A percentile compares a stretch with the other conserved stretches of the same genome.
These are phyloP conservation scores for Pleurotus salmoneostramineus DNA, from an alignment of 768 basidiomycete genomes.

Conservation along the genomic window DNA sequence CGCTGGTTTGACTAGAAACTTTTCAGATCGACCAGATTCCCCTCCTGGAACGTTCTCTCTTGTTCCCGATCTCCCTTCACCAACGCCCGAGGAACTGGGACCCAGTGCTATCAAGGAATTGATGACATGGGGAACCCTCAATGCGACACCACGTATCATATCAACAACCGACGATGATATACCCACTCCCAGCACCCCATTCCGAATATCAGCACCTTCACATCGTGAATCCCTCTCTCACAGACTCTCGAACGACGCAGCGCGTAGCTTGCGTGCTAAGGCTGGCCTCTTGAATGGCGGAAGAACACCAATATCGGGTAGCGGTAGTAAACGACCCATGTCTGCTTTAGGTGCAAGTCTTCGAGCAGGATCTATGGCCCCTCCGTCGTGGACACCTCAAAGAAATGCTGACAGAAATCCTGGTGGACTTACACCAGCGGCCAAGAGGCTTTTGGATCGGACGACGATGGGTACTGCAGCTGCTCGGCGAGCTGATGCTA, in stretches of 20 bases:
- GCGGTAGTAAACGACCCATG: constrained; percentile 24
- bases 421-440: constrained; percentile 86
- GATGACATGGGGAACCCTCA: constrained; percentile 96
- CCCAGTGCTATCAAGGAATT: constrained; percentile 84
- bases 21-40: constrained; percentile 59
- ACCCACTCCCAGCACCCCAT: constrained; percentile 56
- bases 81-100: constrained; percentile 78
- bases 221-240: constrained; percentile 79
- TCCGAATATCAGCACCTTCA: constrained; percentile 75
- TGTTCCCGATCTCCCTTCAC: constrained; percentile 84
- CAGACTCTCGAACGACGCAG: constrained; percentile 76
- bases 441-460: constrained; percentile 67
- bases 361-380: constrained; percentile 64
- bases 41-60: constrained; percentile 65
- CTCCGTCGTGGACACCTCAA: constrained; percentile 77
- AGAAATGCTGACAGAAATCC: constrained; percentile 52
- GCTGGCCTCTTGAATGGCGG: constrained; percentile 56
- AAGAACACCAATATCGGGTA: constrained; percentile 30
- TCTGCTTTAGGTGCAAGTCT: constrained; percentile 10
- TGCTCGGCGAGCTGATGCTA: constrained; percentile 61
- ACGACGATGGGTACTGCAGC: constrained; percentile 65
- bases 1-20: constrained; percentile 6
- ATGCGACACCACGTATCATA: constrained; percentile 87
- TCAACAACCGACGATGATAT: constrained; percentile 55
- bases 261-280: constrained; percentile 75